Conservation (phyloP, 1,284 basidiomycete species). For the Rhodotorula sp. region DNA sequence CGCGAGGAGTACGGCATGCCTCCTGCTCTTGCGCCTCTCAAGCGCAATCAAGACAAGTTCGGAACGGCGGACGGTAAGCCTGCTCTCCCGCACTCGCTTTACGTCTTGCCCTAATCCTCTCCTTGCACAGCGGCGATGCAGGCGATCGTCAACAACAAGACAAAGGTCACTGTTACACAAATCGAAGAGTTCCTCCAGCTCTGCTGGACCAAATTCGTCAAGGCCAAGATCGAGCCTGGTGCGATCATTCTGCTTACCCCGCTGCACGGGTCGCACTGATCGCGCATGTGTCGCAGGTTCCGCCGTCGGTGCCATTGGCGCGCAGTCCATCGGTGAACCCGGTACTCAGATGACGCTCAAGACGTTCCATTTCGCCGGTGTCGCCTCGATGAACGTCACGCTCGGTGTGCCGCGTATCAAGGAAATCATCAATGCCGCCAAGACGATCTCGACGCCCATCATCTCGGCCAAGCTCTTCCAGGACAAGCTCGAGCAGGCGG, state of each 20-base stretch:
- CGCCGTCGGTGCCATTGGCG: conserved; percentile 96
- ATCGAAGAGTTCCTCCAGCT: conserved; percentile 75
- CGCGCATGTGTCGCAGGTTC: conserved; percentile 60
- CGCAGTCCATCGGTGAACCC: conserved; percentile 98
- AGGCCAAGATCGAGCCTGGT: conserved; percentile 93
- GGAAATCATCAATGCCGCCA: conserved; percentile 99
- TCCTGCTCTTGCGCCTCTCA: conserved; percentile 59
- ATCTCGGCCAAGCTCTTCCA: conserved; percentile 93
- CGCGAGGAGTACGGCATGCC: conserved; percentile 80
- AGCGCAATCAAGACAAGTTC: conserved; percentile 1
- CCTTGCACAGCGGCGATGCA: conserved; percentile 53
- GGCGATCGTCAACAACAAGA: conserved; percentile 76
- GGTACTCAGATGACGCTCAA: conserved; percentile 99
- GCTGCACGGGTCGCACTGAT: conserved; percentile 20
- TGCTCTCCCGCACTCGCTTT: neutral
- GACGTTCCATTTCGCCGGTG: conserved; percentile 99
- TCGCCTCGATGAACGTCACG: conserved; percentile 99
- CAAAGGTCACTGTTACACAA: conserved; percentile 83
- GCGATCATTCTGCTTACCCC: conserved; percentile 23
- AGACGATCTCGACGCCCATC: conserved; percentile 94
- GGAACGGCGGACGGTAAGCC: conserved; percentile 7
- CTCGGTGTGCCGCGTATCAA: conserved; percentile 99
- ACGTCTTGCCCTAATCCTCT: neutral
- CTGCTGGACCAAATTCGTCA: conserved; percentile 88
- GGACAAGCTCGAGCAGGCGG: conserved; percentile 69